These are phyloP conservation scores for Xylariales sp. DNA, from an alignment of 2,329 filamentous ascomycete genomes.

Conservation along the genomic window DNA sequence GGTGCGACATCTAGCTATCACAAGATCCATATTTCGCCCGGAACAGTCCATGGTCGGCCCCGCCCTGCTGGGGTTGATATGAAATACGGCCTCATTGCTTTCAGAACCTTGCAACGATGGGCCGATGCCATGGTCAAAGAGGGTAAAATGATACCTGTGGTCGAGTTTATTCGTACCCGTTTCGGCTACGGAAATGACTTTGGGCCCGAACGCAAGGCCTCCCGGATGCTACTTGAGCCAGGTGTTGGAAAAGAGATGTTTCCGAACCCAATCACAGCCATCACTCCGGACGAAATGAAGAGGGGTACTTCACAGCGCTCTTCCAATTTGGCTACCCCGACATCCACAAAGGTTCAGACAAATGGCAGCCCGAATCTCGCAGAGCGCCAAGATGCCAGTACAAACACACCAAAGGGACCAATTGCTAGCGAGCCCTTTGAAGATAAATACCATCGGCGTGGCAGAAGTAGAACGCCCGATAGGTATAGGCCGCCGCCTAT, in stretches of 20 bases:
- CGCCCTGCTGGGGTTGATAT: not conserved
- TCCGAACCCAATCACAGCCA: not conserved
- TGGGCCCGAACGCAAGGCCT: not conserved
- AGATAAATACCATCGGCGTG: no score
- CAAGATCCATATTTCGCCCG: not conserved
- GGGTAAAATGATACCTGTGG: not conserved
- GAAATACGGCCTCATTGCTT: not conserved
- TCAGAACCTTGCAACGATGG: not conserved
- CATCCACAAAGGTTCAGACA: no score
- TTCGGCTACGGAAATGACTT: not conserved
- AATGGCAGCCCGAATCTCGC: no score
- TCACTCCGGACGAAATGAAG: not conserved
- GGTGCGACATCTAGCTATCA: not conserved
- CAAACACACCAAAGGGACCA: no score
- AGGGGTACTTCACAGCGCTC: not conserved
- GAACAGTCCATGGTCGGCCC: not conserved
- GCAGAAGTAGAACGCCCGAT: no score
- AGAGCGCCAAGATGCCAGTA: no score
- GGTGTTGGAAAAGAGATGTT: not conserved
- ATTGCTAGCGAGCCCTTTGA: no score
- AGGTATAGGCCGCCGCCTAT: no score
- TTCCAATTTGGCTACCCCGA: no score
- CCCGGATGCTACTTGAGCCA: not conserved
- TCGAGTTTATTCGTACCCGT: not conserved
- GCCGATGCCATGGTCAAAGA: not conserved